phyloP scores from a whole-genome alignment of 345 rosid species.

The Noccaea caerulescens region DNA sequence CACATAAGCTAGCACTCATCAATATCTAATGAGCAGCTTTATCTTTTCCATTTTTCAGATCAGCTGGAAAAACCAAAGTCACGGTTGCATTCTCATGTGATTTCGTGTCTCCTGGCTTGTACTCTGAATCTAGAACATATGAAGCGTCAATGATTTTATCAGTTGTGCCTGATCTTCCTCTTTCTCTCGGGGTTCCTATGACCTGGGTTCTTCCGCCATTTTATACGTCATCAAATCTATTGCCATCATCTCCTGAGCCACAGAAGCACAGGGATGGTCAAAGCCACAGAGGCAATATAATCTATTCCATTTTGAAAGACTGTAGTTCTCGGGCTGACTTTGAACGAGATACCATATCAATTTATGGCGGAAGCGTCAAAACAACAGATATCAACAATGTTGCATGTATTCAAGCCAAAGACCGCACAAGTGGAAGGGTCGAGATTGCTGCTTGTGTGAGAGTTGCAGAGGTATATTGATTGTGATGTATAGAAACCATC shows the following conservation, averaged over 20 bases:
- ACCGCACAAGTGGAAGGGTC: conserved; percentile 70
- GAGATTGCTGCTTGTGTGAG: conserved; percentile 91
- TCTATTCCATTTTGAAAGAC: conserved; percentile 70
- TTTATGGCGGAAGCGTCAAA: conserved; percentile 69
- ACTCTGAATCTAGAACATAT: conserved; percentile 67
- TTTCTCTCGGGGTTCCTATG: conserved; percentile 79
- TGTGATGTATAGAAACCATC: not conserved
- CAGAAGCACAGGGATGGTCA: conserved; percentile 61
- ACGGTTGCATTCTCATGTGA: conserved; percentile 81
- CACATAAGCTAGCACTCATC: conserved; percentile 13
- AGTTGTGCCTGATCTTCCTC: conserved; percentile 86
- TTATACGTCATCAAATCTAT: conserved; percentile 69
- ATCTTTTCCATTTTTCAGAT: conserved; percentile 57
- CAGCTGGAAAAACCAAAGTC: conserved; percentile 72
- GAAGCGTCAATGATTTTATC: conserved; percentile 60
- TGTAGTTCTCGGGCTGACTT: conserved; percentile 55
- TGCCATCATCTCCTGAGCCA: conserved; percentile 61
- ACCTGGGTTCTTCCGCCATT: conserved; percentile 94
- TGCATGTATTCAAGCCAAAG: conserved; percentile 91
- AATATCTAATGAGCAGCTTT: conserved; percentile 38
- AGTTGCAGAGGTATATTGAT: conserved; percentile 77
- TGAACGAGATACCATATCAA: conserved; percentile 54
- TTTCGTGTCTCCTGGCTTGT: conserved; percentile 63
- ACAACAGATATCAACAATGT: conserved; percentile 67
- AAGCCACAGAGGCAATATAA: conserved; percentile 60